Percentiles rank a stretch among this genome's conserved stretches.
Conservation (phyloP, 164 flowering plant species). For the Magnolia kwangsiensis region DNA sequence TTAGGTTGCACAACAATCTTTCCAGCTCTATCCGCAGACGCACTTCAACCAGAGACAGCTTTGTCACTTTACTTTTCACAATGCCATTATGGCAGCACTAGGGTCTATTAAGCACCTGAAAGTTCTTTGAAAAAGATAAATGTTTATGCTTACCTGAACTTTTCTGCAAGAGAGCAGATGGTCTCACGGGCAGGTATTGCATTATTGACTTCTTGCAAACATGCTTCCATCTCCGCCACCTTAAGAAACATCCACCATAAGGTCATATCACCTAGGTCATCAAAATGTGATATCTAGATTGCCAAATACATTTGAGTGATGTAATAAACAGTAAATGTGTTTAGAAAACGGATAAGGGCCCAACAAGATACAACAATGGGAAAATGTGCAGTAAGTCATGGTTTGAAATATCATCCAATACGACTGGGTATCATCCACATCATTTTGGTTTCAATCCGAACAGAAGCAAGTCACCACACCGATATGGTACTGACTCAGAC, state of each 20-base stretch:
- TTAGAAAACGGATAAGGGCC: too few relatives aligned
- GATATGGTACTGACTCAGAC: too few relatives aligned
- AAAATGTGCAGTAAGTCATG: neutral
- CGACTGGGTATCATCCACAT: too few relatives aligned
- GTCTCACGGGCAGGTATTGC: conserved; percentile 69
- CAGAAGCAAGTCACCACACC: too few relatives aligned
- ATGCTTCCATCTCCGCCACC: conserved; percentile 81
- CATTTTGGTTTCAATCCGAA: too few relatives aligned
- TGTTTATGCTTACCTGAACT: conserved; percentile 57
- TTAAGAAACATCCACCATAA: conserved; percentile 14
- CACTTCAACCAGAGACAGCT: conserved; percentile 35
- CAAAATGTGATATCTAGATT: neutral
- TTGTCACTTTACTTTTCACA: neutral
- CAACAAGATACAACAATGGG: neutral
- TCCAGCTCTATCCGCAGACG: conserved; percentile 67
- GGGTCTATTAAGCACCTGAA: neutral
- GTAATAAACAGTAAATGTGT: too few relatives aligned
- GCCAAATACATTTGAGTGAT: neutral
- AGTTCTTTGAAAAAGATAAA: neutral
- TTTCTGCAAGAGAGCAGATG: conserved; percentile 69
- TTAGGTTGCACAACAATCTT: conserved; percentile 78
- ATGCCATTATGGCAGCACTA: neutral
- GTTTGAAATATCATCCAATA: neutral
- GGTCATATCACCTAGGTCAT: neutral
- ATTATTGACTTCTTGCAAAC: conserved; percentile 60